These are phyloP conservation scores for Chlorophyllum brunneum DNA, from an alignment of 768 basidiomycete genomes.

Conservation along the genomic window DNA sequence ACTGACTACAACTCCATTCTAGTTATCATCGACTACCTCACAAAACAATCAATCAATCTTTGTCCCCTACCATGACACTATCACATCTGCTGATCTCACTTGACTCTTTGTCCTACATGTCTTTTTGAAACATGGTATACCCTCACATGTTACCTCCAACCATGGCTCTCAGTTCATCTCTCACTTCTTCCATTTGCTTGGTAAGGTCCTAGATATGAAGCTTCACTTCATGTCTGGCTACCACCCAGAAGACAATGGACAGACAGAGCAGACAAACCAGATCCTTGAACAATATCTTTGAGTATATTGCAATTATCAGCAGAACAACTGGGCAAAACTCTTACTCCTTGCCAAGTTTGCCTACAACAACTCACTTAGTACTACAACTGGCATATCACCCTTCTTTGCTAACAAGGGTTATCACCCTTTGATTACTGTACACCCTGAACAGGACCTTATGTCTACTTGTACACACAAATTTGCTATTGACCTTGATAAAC, in stretches of 20 bases:
- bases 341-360: too few relatives aligned
- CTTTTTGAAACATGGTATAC: conserved; percentile 35
- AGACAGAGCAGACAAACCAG: too few relatives aligned
- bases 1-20: conserved; percentile 32
- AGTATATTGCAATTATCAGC: too few relatives aligned
- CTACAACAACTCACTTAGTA: too few relatives aligned
- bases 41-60: conserved; percentile 13
- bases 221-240: too few relatives aligned
- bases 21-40: conserved; percentile 35
- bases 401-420: conserved; percentile 32
- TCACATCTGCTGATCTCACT: too few relatives aligned
- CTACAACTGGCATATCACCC: conserved; percentile 26
- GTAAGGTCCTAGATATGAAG: conserved; percentile 2
- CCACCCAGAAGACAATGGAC: too few relatives aligned
- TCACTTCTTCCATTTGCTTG: conserved; percentile 22
- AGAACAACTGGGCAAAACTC: too few relatives aligned
- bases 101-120: too few relatives aligned
- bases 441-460: conserved; percentile 1
- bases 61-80: too few relatives aligned
- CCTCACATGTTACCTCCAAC: conserved; percentile 30
- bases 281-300: too few relatives aligned
- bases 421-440: conserved; percentile 20
- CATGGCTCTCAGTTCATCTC: conserved; percentile 28
- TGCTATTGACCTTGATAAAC: conserved; percentile 3
- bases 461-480: conserved; percentile 7